Base-by-base conservation (phyloP, 1,139 yeast genomes). In the Debaryomycetaceae sp. region DNA sequence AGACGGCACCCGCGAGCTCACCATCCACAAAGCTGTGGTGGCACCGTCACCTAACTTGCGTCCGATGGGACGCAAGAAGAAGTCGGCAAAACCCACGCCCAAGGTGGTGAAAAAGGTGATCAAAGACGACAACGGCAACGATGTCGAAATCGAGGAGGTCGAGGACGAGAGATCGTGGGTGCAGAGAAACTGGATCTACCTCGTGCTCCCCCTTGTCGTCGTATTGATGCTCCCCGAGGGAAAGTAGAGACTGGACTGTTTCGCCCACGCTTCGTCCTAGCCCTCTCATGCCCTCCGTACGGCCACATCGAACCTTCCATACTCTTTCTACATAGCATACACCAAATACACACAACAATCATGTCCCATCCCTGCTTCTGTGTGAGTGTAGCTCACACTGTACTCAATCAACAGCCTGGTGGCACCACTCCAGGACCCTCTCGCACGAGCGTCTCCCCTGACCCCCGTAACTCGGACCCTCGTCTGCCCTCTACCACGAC, bases 111-210 rank as follows among this genome's bases (percentile, higher is more conserved):
- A 53, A 44, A 52, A 52, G 41, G 54, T 52, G 5, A 34, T 45
- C 41, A 45, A 49, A 42, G 52, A 65, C 44, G 63, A 57, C 9
- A 49, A 63, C 5, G 73, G 69, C 0, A 58, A 60, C 13, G 62
- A 59, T 34, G 57, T 48, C 20, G 60, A 55, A 39, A 54, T 52
- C 14, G 61, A 57, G 37, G 61, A 58, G 6, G 71, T 58, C 24
- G 65, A 55, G 5, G 69, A 63, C 42, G 67, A 70, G 24, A 66
- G 77, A 43, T 72, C 81, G 2, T 79, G 76, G 65, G 62, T 79
- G 24, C 82, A 78, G 52, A 72, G 72, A 59, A 71, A 80, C 56
- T 79, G 84, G 84, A 64, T 75, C 65, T 78, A 76, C 54, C 49
- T 74, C 24, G 75, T 70, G 2, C 68, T 72, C 9, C 78, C 80